Conservation (phyloP, 2,329 filamentous ascomycete species). For the Trichoderma breve region DNA sequence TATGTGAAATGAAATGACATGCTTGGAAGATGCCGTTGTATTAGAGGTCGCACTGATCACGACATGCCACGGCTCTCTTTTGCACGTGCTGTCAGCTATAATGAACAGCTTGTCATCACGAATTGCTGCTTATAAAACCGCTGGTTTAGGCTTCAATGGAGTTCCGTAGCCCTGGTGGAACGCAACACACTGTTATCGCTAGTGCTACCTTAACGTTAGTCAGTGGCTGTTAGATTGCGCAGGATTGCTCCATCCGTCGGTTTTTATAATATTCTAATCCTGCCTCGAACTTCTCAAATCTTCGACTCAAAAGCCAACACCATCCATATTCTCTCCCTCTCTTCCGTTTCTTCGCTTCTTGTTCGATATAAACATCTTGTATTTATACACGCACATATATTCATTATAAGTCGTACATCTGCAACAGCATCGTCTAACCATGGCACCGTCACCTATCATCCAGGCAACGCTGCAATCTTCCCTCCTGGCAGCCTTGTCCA, state of each 20-base stretch:
- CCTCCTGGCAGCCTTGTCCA: conserved; percentile 64
- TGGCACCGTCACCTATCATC: conserved; percentile 49
- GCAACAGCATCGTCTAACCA: conserved; percentile 4
- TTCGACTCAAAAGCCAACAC: neutral
- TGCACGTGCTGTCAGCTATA: neutral
- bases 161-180: neutral
- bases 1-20: neutral
- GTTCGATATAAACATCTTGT: neutral
- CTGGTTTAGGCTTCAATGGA: neutral
- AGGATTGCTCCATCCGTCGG: neutral
- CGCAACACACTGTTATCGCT: neutral
- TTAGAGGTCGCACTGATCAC: neutral
- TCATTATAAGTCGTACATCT: neutral
- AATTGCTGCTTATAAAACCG: neutral
- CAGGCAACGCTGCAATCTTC: conserved; percentile 64
- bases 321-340: neutral
- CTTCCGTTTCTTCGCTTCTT: neutral
- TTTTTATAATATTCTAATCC: neutral
- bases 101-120: neutral
- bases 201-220: neutral
- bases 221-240: neutral
- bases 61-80: neutral
- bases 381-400: neutral
- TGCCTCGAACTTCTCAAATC: neutral
- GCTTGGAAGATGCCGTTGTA: neutral